Base-by-base conservation (phyloP, 352 stramenopile species). In the Globisporangium parvum region DNA sequence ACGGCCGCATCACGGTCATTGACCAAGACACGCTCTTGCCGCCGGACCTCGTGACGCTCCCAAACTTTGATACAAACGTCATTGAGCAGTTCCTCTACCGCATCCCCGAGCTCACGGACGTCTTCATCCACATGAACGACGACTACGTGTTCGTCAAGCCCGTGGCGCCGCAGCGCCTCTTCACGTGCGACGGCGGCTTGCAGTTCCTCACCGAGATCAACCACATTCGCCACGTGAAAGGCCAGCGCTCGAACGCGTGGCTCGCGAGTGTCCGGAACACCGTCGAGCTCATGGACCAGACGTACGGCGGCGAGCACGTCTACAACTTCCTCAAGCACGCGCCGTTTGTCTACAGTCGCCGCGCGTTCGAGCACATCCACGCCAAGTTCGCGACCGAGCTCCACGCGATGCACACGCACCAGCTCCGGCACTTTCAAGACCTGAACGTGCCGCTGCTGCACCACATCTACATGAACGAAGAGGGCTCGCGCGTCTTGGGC, bases 61-160 rank as follows among this genome's bases (percentile, higher is more conserved):
- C 83, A 0, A 91, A 77, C 9, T 93, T 93, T 39, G 70, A 93
- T 51, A 93, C 80, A 14, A 88, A 93, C 31, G 65, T 93, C 47
- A 89, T 95, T 41, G 85, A 95, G 67, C 85, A 95, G 67, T 95
- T 92, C 58, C 57, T 95, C 53, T 88, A 95, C 60, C 55, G 78
- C 18, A 93, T 95, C 51, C 85, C 85, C 2, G 85, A 81, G 0
- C 71, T 95, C 24, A 91, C 85, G 47, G 85, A 95, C 55, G 84
- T 91, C 46, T 95, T 83, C 66, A 93, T 95, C 71, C 83, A 95
- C 57, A 71, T 95, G 53, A 95, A 95, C 63, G 85, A 95, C 64
- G 85, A 95, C 71, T 95, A 93, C 62, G 65, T 95, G 47, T 95
- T 95, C 60, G 85, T 79, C 41, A 87, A 90, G 60, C 78, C 78